Evolutionary conservation across 108 stramenopile species (phyloP).

Genomic region (Cylindrotheca fusiformis): DNA sequence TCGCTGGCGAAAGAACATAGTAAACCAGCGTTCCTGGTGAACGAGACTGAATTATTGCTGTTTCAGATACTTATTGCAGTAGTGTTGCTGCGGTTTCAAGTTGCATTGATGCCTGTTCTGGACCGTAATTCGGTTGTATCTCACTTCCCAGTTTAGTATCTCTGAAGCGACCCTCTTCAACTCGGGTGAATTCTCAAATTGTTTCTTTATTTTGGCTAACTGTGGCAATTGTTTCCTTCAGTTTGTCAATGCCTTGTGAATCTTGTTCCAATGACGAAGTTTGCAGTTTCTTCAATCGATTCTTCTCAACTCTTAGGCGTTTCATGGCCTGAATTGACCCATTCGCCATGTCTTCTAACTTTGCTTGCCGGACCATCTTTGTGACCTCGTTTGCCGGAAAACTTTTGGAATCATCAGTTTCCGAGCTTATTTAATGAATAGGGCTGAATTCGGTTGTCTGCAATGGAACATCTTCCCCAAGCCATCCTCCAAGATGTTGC

Average conservation of each 20-base stretch:
- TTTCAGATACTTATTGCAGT: too few relatives aligned
- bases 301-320: not conserved
- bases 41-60: too few relatives aligned
- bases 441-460: not conserved
- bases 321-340: not conserved
- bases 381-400: not conserved
- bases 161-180: not conserved
- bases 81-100: too few relatives aligned
- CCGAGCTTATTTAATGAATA: not conserved
- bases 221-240: not conserved
- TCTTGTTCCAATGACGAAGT: not conserved
- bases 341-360: not conserved
- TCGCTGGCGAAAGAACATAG: not conserved
- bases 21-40: constrained; percentile 7
- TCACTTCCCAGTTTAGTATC: not conserved
- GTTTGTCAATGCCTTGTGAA: not conserved
- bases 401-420: not conserved
- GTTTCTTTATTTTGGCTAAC: not conserved
- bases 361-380: not conserved
- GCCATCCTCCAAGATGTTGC: not conserved
- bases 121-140: not conserved
- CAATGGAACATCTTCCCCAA: not conserved
- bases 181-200: not conserved
- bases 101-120: too few relatives aligned
- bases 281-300: not conserved